Evolutionary conservation across 148 eudicot genomes (phyloP).

Genomic region (Spergularia bocconei): DNA sequence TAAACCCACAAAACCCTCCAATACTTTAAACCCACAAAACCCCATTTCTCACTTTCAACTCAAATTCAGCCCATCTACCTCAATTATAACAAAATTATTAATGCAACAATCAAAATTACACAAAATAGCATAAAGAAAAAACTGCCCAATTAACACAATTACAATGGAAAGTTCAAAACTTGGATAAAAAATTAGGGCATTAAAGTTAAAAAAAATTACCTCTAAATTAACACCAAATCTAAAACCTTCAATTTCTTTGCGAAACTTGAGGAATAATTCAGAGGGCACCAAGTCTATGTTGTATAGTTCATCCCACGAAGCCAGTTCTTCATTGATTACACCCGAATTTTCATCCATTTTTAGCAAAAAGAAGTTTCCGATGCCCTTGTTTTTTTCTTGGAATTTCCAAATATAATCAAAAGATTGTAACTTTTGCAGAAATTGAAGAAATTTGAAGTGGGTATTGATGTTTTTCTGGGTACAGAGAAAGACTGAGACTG

Average conservation of each 20-base stretch:
- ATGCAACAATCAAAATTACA: background rate
- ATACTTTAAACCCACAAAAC: no score
- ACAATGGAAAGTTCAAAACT: background rate
- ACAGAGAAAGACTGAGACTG: no score
- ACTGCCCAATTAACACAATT: background rate
- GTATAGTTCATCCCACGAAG: slow-evolving; percentile 82
- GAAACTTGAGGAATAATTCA: slow-evolving; percentile 72
- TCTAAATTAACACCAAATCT: slow-evolving; percentile 79
- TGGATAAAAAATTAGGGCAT: background rate
- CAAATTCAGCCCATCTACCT: no score
- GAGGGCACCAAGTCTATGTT: slow-evolving; percentile 70
- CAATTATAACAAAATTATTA: background rate
- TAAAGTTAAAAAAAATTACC: slow-evolving; percentile 29
- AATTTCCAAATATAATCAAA: no score
- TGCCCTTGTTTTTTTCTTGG: background rate
- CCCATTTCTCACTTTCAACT: no score
- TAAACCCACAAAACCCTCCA: no score
- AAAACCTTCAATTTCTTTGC: slow-evolving; percentile 61
- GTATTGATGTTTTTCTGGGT: no score
- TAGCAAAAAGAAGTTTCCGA: background rate
- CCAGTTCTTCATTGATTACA: slow-evolving; percentile 43
- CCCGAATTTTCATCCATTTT: slow-evolving; percentile 48
- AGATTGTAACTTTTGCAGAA: no score
- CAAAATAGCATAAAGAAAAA: background rate
- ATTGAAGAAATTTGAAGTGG: no score